phyloP scores from a whole-genome alignment of 2,329 filamentous ascomycete genomes.

The Penicillium sp. region DNA sequence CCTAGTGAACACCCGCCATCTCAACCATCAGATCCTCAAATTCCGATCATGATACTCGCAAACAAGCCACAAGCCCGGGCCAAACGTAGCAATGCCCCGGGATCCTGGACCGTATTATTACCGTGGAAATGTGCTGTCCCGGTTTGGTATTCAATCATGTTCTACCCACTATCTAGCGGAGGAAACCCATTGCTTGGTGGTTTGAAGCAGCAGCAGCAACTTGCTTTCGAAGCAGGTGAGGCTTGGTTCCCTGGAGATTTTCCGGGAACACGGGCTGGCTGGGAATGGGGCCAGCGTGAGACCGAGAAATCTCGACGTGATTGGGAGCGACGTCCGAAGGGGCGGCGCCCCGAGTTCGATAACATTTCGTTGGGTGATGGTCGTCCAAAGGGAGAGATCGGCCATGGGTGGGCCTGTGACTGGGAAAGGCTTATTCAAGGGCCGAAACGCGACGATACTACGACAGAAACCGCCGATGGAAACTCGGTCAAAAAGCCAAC shows the following conservation, averaged over 20 bases:
- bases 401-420: slow-evolving; percentile 78
- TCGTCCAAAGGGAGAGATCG: slow-evolving; percentile 73
- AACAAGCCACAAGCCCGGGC: slow-evolving; percentile 49
- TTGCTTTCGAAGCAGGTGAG: slow-evolving; percentile 73
- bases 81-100: slow-evolving; percentile 55
- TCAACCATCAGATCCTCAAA: slow-evolving; percentile 65
- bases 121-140: slow-evolving; percentile 88
- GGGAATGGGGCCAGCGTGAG: slow-evolving; percentile 71
- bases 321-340: slow-evolving; percentile 78
- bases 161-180: slow-evolving; percentile 75
- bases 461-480: neutral
- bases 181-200: slow-evolving; percentile 82
- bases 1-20: slow-evolving; percentile 64
- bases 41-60: slow-evolving; percentile 72
- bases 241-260: slow-evolving; percentile 88
- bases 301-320: slow-evolving; percentile 58
- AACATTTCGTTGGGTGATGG: slow-evolving; percentile 71
- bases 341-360: slow-evolving; percentile 74
- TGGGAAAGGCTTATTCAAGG: slow-evolving; percentile 68
- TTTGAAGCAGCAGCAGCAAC: slow-evolving; percentile 73
- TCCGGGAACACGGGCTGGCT: slow-evolving; percentile 75
- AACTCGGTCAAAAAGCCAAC: slow-evolving; percentile 15
- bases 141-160: slow-evolving; percentile 83
- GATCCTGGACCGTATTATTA: slow-evolving; percentile 78
- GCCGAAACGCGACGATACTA: slow-evolving; percentile 7